Evolutionary conservation across 2,329 filamentous ascomycete species (phyloP), one percentile per base, ranked within the genome.

Genomic region (Xylariaceae sp.): DNA sequence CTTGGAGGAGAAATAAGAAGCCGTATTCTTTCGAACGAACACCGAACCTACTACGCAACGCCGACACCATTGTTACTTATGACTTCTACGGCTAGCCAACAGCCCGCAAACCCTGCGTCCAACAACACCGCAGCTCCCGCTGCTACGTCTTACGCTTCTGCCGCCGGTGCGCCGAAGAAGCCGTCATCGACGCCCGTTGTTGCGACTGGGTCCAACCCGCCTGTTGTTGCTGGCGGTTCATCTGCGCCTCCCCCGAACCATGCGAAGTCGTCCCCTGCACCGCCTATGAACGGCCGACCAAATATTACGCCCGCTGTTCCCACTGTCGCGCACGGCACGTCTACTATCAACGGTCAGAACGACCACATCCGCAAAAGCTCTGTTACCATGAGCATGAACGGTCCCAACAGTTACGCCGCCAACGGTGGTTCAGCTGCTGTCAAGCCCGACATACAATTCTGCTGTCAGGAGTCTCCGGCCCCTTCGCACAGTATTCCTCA

Each of bases 331-430:
- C 82, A 83, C 72, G 80, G 81, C 72, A 82, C 77, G 67, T 73
- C 77, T 68, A 79, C 79, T 67, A 73, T 83, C 65, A 94, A 95
- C 81, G 89, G 89, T 63, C 75, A 76, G 63, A 72, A 79, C 52
- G 77, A 78, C 64, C 91, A 97, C 76, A 81, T 79, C 69, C 84
- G 90, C 70, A 96, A 95, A 75, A 85, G 85, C 61, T 96, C 92
- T 19, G 87, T 96, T 67, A 95, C 91, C 67, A 96, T 96, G 77
- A 91, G 84, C 71, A 86, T 90, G 64, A 88, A 88, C 69, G 89
- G 87, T 64, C 83, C 88, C 53, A 88, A 80, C 64, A 85, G 85
- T 68, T 88, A 84, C 71, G 82, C 85, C 58, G 80, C 86, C 64
- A 95, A 95, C 78, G 89, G 89, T 65, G 87, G 84, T 53, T 81